Evolutionary conservation across 768 basidiomycete genomes (phyloP).

Genomic region (Lanmaoa pseudosensibilis): DNA sequence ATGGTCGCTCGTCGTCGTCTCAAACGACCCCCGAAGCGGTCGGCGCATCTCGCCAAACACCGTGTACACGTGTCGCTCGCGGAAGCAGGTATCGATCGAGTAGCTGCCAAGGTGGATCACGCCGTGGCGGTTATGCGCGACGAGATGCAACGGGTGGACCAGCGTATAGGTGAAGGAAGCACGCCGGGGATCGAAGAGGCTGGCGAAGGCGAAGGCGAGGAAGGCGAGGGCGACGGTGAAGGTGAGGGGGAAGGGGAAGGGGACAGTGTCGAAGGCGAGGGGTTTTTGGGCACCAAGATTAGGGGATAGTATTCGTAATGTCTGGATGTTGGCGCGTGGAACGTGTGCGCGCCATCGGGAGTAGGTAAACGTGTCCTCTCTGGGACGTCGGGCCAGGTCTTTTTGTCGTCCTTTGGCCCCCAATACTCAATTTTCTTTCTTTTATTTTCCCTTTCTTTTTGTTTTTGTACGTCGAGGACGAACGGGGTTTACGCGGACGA

Average conservation of each 20-base stretch:
- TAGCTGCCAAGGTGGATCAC: slow-evolving; percentile 80
- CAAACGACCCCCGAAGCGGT: slow-evolving; percentile 79
- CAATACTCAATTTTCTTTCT: not conserved
- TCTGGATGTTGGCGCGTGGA: not conserved
- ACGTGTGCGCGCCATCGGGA: not conserved
- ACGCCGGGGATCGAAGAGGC: slow-evolving; percentile 21
- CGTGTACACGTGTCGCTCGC: slow-evolving; percentile 84
- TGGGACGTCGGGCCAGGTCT: not conserved
- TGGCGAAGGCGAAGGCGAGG: slow-evolving; percentile 26
- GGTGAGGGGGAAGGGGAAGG: slow-evolving; percentile 23
- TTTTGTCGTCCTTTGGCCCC: not conserved
- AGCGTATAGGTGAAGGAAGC: slow-evolving; percentile 26
- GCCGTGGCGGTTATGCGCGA: slow-evolving; percentile 81
- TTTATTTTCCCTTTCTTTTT: too few relatives aligned
- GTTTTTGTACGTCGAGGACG: not conserved
- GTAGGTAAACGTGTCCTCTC: not conserved
- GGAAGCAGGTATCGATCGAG: slow-evolving; percentile 82
- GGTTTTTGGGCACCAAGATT: slow-evolving; percentile 29
- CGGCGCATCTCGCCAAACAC: slow-evolving; percentile 78
- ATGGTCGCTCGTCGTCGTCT: slow-evolving; percentile 94
- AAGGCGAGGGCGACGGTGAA: slow-evolving; percentile 29
- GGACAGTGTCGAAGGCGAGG: slow-evolving; percentile 34
- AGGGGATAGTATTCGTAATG: slow-evolving; percentile 7
- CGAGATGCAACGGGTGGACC: slow-evolving; percentile 71
- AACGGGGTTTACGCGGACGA: not conserved